Conservation (phyloP, 352 stramenopile species). For the Phytophthora vignae region DNA sequence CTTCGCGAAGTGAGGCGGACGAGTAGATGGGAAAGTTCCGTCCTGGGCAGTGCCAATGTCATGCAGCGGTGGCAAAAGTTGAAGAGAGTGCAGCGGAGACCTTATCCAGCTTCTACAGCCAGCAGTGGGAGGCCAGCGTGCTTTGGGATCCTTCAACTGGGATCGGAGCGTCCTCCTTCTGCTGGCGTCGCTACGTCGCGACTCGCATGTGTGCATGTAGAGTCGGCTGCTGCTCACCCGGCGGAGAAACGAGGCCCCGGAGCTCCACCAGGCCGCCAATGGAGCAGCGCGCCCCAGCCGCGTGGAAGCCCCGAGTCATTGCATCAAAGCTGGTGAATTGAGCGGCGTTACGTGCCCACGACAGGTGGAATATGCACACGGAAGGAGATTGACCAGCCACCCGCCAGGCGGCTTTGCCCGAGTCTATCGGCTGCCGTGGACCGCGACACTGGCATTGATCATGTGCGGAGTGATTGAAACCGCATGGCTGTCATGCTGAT, state of each 20-base stretch:
- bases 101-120: slow-evolving; percentile 29
- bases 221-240: slow-evolving; percentile 23
- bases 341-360: slow-evolving; percentile 25
- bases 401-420: slow-evolving; percentile 7
- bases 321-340: not conserved
- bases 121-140: slow-evolving; percentile 2
- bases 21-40: slow-evolving; percentile 16
- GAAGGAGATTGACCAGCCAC: slow-evolving; percentile 4
- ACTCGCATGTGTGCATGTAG: too few species aligned
- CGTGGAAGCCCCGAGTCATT: slow-evolving; percentile 10
- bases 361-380: slow-evolving; percentile 26
- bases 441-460: not conserved
- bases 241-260: slow-evolving; percentile 33
- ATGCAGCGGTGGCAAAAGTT: slow-evolving; percentile 22
- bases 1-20: slow-evolving; percentile 31
- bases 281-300: slow-evolving; percentile 8
- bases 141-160: slow-evolving; percentile 28
- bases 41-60: slow-evolving; percentile 26
- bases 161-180: slow-evolving; percentile 21
- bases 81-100: slow-evolving; percentile 23
- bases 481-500: slow-evolving; percentile 12
- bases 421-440: not conserved
- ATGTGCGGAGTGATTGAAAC: not conserved
- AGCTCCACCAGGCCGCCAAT: slow-evolving; percentile 21
- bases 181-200: slow-evolving; percentile 16